These are phyloP conservation scores for Oxytropis ochrocephala DNA, from an alignment of 306 rosid species.

Conservation along the genomic window DNA sequence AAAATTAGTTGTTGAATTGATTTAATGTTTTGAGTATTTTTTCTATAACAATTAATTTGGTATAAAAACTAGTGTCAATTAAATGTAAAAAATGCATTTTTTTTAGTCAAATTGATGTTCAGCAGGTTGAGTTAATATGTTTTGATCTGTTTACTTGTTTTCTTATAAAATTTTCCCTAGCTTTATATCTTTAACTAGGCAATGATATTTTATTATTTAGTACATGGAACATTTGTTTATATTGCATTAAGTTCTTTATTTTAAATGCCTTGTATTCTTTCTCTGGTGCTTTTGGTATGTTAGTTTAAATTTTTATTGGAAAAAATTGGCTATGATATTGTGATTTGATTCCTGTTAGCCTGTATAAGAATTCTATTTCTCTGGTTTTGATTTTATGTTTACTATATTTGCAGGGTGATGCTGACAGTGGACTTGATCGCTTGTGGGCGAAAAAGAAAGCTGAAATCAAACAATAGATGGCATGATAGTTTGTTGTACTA, in stretches of 20 bases:
- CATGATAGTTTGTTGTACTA: not conserved
- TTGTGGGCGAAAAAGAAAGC: conserved; percentile 52
- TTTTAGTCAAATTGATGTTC: too few relatives aligned
- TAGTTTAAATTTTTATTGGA: not conserved
- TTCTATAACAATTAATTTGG: not conserved
- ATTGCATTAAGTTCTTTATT: too few relatives aligned
- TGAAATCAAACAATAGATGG: conserved; percentile 36
- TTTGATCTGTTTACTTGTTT: too few relatives aligned
- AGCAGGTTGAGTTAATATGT: too few relatives aligned
- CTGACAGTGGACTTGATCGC: conserved; percentile 56
- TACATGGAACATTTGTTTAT: too few relatives aligned
- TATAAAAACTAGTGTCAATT: too few relatives aligned
- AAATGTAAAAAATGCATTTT: too few relatives aligned
- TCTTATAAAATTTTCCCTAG: too few relatives aligned
- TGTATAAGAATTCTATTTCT: not conserved
- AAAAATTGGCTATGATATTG: not conserved
- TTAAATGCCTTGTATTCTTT: not conserved
- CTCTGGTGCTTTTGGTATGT: not conserved
- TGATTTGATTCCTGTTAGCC: not conserved
- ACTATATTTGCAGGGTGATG: conserved; percentile 38
- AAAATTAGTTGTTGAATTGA: not conserved
- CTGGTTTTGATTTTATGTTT: not conserved
- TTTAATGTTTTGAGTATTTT: not conserved
- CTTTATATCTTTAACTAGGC: too few relatives aligned
- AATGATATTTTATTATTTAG: too few relatives aligned